These are phyloP conservation scores for Wickerhamomyces pijperi DNA, from an alignment of 805 yeast species.

Conservation along the genomic window DNA sequence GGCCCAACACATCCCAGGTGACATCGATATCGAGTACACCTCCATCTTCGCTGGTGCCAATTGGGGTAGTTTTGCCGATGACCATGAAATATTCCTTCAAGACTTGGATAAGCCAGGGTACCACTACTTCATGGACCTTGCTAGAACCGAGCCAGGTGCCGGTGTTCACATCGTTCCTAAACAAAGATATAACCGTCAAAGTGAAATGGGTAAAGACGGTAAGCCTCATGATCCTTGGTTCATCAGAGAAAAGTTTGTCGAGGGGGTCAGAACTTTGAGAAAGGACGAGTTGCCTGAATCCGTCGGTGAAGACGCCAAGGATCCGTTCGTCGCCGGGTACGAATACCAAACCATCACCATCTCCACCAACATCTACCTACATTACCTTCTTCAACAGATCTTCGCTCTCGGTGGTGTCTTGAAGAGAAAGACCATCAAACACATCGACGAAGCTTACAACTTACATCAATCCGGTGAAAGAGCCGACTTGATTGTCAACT, in stretches of 20 bases:
- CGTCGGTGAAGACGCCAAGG: no score
- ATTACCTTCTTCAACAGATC: conserved; percentile 37
- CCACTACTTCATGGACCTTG: conserved; percentile 31
- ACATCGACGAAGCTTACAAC: conserved; percentile 38
- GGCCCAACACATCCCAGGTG: conserved; percentile 45
- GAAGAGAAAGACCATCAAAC: conserved; percentile 28
- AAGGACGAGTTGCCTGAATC: no score
- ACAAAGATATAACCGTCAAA: conserved; percentile 9
- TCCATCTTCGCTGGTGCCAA: conserved; percentile 69
- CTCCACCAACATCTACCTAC: conserved; percentile 44
- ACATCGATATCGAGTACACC: conserved; percentile 39
- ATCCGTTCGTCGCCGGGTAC: conserved; percentile 35
- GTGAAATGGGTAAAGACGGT: conserved; percentile 8
- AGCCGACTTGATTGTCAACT: conserved; percentile 45
- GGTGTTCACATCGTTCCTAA: conserved; percentile 29
- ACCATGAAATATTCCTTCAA: conserved; percentile 26
- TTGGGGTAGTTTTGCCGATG: conserved; percentile 49
- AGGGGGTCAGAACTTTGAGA: conserved; percentile 29
- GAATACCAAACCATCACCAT: conserved; percentile 45
- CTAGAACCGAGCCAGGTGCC: conserved; percentile 33
- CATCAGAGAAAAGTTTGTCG: conserved; percentile 21
- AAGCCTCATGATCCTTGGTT: no score
- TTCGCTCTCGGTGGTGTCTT: conserved; percentile 35
- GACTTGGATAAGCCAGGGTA: conserved; percentile 39
- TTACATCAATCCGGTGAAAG: conserved; percentile 26